Percentiles rank a stretch among this genome's conserved stretches.
Conservation (phyloP, 2,329 filamentous ascomycete genomes). For the Penicillium sp. region DNA sequence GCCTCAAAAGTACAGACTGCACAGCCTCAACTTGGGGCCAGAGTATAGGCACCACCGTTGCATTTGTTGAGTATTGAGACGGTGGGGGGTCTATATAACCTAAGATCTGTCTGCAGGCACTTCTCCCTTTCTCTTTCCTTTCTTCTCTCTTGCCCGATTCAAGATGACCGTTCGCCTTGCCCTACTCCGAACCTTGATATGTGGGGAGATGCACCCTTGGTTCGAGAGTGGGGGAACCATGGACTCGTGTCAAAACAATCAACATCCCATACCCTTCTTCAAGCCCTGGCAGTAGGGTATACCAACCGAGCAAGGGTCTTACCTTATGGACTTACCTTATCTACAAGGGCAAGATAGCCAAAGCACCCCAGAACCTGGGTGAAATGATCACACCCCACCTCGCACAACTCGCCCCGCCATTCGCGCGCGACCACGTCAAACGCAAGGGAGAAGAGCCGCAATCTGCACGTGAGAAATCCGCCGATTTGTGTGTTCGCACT, state of each 20-base stretch:
- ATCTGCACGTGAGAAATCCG: constrained; percentile 16
- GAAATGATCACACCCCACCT: constrained; percentile 1
- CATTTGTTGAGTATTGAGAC: neutral
- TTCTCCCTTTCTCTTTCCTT: neutral
- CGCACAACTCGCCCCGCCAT: constrained; percentile 23
- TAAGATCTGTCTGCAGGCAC: neutral
- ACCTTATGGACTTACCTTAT: neutral
- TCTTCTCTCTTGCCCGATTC: neutral
- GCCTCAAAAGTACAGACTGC: neutral
- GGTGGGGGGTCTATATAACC: neutral
- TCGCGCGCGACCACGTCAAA: constrained; percentile 27
- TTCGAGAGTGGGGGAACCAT: neutral
- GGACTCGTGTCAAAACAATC: neutral
- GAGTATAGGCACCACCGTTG: neutral
- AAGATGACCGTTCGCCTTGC: neutral
- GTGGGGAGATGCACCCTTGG: neutral
- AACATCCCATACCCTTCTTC: neutral
- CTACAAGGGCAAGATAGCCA: neutral
- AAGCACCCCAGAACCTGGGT: neutral
- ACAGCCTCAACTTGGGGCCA: neutral
- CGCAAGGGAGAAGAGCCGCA: constrained; percentile 20
- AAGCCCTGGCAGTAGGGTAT: neutral
- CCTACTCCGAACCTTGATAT: neutral
- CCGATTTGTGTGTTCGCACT: neutral
- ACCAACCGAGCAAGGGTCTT: too few species aligned